Conservation (phyloP, 257 asterid genomes). For the Gentiana dahurica region DNA sequence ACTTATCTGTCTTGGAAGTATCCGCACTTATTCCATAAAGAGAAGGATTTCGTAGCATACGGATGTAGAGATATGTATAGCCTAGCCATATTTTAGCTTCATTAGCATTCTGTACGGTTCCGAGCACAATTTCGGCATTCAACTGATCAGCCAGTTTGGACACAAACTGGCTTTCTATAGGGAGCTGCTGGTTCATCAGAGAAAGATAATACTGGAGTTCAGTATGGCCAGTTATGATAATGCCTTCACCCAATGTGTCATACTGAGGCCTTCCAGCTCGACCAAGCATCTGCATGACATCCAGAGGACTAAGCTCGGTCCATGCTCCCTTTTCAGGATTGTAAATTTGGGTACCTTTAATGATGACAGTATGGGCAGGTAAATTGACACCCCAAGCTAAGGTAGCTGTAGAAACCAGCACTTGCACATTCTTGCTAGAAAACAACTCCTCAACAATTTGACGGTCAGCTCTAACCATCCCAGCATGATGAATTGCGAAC, state of each 20-base stretch:
- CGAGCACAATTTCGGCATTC: slow-evolving; percentile 34
- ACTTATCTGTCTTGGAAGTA: slow-evolving; percentile 10
- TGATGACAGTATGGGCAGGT: slow-evolving; percentile 32
- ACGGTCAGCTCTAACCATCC: slow-evolving; percentile 25
- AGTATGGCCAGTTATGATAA: slow-evolving; percentile 20
- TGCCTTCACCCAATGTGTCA: slow-evolving; percentile 28
- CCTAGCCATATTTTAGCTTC: slow-evolving; percentile 30
- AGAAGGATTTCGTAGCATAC: slow-evolving; percentile 26
- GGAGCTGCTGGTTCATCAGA: slow-evolving; percentile 30
- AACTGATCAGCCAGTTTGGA: slow-evolving; percentile 31
- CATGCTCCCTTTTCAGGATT: slow-evolving; percentile 28
- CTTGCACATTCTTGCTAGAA: slow-evolving; percentile 25
- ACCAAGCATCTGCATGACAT: slow-evolving; percentile 38
- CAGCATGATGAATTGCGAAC: slow-evolving; percentile 29
- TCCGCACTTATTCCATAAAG: slow-evolving; percentile 27
- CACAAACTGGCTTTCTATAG: slow-evolving; percentile 29
- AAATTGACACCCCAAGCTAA: slow-evolving; percentile 34
- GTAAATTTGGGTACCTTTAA: slow-evolving; percentile 27
- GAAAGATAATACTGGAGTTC: slow-evolving; percentile 25
- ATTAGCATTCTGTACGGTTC: slow-evolving; percentile 27
- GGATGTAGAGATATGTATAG: slow-evolving; percentile 26
- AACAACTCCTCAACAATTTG: slow-evolving; percentile 23
- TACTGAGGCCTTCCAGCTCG: slow-evolving; percentile 33
- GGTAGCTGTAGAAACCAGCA: slow-evolving; percentile 36
- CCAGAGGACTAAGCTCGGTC: slow-evolving; percentile 30